Evolutionary conservation across 2,329 filamentous ascomycete species (phyloP).

Genomic region (Talaromyces sp.): DNA sequence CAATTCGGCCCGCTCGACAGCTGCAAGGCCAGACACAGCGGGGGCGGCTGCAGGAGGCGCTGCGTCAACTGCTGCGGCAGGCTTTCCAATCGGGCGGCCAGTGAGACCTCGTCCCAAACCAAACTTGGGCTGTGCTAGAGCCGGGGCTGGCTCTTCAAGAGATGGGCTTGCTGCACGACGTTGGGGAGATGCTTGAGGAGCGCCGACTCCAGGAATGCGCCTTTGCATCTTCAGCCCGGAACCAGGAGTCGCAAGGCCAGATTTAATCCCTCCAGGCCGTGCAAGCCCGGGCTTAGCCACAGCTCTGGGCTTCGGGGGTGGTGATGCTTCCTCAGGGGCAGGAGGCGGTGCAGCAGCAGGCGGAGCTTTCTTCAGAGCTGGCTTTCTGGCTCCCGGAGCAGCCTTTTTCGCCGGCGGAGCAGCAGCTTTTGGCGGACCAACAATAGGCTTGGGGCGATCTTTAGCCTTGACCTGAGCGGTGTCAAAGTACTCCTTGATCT

Average conservation of each 20-base stretch:
- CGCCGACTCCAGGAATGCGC: conserved; percentile 37
- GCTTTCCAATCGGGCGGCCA: conserved; percentile 74
- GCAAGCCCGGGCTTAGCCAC: conserved; percentile 39
- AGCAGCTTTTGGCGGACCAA: conserved; percentile 54
- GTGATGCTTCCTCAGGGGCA: conserved; percentile 49
- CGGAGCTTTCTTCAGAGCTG: conserved; percentile 24
- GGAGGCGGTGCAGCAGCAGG: conserved; percentile 45
- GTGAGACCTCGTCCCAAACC: conserved; percentile 73
- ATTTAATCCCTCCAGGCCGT: conserved; percentile 41
- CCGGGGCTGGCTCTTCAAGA: conserved; percentile 36
- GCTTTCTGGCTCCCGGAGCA: conserved; percentile 44
- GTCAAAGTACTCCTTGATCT: conserved; percentile 89
- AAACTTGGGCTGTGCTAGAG: conserved; percentile 47
- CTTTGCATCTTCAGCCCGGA: conserved; percentile 39
- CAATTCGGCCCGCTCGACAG: conserved; percentile 84
- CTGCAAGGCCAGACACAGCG: conserved; percentile 58
- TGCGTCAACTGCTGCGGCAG: conserved; percentile 39
- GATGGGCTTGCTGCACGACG: conserved; percentile 42
- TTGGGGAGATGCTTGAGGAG: conserved; percentile 32
- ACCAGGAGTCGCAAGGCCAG: conserved; percentile 37
- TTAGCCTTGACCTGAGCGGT: conserved; percentile 80
- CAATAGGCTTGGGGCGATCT: conserved; percentile 78
- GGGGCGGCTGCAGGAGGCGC: conserved; percentile 45
- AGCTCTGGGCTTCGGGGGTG: conserved; percentile 44
- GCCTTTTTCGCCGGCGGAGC: conserved; percentile 49